phyloP scores from a whole-genome alignment of 306 rosid genomes.

The Cyamopsis tetragonoloba region DNA sequence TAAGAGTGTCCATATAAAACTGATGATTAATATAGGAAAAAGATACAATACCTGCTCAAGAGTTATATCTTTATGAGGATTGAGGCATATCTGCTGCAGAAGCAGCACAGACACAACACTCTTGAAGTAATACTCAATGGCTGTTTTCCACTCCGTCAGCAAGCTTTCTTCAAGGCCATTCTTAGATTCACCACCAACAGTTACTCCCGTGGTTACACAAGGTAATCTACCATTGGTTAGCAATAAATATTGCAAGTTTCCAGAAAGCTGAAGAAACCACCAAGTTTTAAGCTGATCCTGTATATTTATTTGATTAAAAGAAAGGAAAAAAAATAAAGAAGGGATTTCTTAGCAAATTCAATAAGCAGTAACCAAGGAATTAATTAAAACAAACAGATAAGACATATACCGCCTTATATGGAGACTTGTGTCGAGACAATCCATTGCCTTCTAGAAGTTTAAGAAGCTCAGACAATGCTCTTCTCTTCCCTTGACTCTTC shows the following conservation, averaged over 20 bases:
- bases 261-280: conserved; percentile 82
- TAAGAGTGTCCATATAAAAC: not conserved
- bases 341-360: not conserved
- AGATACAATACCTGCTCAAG: conserved; percentile 57
- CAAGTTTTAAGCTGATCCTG: conserved; percentile 68
- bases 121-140: conserved; percentile 61
- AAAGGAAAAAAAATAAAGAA: not conserved
- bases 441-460: conserved; percentile 72
- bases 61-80: conserved; percentile 65
- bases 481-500: conserved; percentile 63
- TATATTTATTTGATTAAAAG: not conserved
- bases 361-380: not conserved
- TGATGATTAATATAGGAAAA: not conserved
- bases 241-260: conserved; percentile 50
- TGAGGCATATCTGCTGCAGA: conserved; percentile 60
- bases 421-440: conserved; percentile 58
- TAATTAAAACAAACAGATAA: conserved; percentile 4
- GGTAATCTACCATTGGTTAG: conserved; percentile 36
- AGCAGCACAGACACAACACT: conserved; percentile 65
- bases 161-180: conserved; percentile 23
- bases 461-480: conserved; percentile 68
- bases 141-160: conserved; percentile 56
- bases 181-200: conserved; percentile 17
- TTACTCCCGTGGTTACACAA: conserved; percentile 30
- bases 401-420: conserved; percentile 48